Conservation (phyloP, 2,329 filamentous ascomycete species). For the Aspergillus terreus region DNA sequence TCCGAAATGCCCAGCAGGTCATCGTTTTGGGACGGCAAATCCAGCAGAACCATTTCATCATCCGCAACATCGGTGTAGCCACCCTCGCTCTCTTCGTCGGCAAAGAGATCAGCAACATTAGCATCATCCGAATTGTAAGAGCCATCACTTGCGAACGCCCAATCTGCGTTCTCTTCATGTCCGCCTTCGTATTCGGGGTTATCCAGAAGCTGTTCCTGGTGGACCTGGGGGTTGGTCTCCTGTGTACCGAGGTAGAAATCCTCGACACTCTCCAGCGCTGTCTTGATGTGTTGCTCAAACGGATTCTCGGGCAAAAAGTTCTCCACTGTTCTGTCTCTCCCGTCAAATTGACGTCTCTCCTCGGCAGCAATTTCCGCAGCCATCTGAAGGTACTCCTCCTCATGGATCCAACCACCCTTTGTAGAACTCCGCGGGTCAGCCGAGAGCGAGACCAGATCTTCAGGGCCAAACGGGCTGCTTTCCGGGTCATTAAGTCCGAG, state of each 20-base stretch:
- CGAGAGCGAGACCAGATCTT: constrained; percentile 84
- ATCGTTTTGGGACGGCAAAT: constrained; percentile 17
- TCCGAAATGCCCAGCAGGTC: neutral
- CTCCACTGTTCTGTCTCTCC: constrained; percentile 55
- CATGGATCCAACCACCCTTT: constrained; percentile 86
- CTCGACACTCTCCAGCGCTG: constrained; percentile 76
- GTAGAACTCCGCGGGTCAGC: constrained; percentile 70
- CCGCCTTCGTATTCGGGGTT: constrained; percentile 30
- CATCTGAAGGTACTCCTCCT: constrained; percentile 72
- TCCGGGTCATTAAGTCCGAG: constrained; percentile 62
- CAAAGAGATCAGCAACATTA: constrained; percentile 23
- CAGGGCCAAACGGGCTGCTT: constrained; percentile 74
- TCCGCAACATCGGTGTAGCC: constrained; percentile 11
- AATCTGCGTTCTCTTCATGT: constrained; percentile 60
- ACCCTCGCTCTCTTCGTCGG: constrained; percentile 15
- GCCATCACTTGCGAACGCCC: constrained; percentile 42
- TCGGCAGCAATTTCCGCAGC: constrained; percentile 60
- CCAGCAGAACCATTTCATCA: constrained; percentile 19
- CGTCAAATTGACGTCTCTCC: constrained; percentile 55
- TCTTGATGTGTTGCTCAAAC: constrained; percentile 63
- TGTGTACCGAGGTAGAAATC: constrained; percentile 76
- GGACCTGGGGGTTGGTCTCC: constrained; percentile 20
- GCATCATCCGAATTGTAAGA: constrained; percentile 45
- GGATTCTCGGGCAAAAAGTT: constrained; percentile 58
- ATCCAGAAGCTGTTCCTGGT: constrained; percentile 9